Evolutionary conservation across 352 stramenopile species (phyloP).

Genomic region (Thalassiosira oceanica): DNA sequence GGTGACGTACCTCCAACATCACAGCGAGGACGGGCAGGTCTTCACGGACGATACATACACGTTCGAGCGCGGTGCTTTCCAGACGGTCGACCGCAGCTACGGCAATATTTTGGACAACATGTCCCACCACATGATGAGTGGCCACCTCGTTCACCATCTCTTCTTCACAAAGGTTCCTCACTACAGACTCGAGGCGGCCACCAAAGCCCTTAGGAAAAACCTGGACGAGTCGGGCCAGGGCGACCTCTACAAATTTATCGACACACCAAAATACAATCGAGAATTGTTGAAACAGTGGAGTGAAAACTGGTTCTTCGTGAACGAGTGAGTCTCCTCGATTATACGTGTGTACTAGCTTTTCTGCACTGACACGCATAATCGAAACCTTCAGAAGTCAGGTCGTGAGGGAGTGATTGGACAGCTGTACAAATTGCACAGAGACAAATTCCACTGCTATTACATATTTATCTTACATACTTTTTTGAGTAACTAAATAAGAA

Average conservation of each 20-base stretch:
- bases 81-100: constrained; percentile 83
- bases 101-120: constrained; percentile 69
- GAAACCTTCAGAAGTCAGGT: constrained; percentile 63
- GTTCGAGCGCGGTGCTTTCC: constrained; percentile 76
- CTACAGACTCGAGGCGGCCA: constrained; percentile 76
- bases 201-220: constrained; percentile 37
- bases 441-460: no score
- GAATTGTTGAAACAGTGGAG: constrained; percentile 71
- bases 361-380: no score
- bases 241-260: constrained; percentile 67
- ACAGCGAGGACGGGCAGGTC: constrained; percentile 77
- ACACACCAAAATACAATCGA: constrained; percentile 63
- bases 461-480: no score
- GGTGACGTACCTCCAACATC: constrained; percentile 85
- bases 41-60: constrained; percentile 80
- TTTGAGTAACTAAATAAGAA: no score
- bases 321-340: no score
- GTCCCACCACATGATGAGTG: constrained; percentile 84
- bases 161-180: constrained; percentile 84
- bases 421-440: not conserved
- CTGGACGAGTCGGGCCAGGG: constrained; percentile 47
- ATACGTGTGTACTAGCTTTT: no score
- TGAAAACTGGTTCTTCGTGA: constrained; percentile 73
- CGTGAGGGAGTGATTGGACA: constrained; percentile 42
- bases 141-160: constrained; percentile 83